A percentile compares a stretch with the other conserved stretches of the same genome.
Conservation (phyloP, 345 rosid genomes). For the Arabis alpina region DNA sequence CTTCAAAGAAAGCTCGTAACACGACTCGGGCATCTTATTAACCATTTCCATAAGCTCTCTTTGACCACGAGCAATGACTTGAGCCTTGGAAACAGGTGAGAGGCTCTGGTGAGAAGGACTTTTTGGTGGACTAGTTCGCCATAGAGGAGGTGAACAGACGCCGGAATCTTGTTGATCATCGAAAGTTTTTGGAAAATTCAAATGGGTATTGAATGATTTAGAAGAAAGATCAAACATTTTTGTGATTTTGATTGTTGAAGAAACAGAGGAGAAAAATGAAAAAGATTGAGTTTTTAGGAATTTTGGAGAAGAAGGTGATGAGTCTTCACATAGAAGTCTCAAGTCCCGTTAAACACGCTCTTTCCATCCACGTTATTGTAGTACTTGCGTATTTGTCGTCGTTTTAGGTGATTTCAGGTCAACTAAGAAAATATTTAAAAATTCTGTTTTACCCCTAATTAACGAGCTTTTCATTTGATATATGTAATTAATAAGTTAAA, state of each 20-base stretch:
- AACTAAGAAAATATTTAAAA: no score
- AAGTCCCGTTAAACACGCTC: conserved; percentile 29
- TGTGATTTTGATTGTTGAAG: conserved; percentile 3
- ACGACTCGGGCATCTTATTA: conserved; percentile 82
- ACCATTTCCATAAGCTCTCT: conserved; percentile 97
- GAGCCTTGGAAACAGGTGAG: conserved; percentile 69
- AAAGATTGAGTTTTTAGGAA: not conserved
- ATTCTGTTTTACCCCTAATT: no score
- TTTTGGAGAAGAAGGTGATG: conserved; percentile 11
- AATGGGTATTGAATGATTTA: conserved; percentile 34
- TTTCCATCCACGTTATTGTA: conserved; percentile 12
- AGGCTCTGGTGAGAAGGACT: conserved; percentile 52
- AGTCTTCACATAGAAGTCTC: not conserved
- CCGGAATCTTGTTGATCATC: conserved; percentile 58
- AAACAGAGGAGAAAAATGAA: not conserved
- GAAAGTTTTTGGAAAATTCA: conserved; percentile 36
- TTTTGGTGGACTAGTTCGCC: conserved; percentile 62
- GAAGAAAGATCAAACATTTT: conserved; percentile 47
- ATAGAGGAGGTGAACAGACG: conserved; percentile 68
- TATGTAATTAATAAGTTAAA: no score
- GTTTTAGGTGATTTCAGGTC: no score
- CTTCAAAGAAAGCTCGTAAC: conserved; percentile 80
- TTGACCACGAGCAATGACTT: conserved; percentile 82
- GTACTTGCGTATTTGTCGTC: no score
- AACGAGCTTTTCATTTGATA: no score